These are phyloP conservation scores for Fusarium brevicatenulatum DNA, from an alignment of 2,329 filamentous ascomycete species.

Conservation along the genomic window DNA sequence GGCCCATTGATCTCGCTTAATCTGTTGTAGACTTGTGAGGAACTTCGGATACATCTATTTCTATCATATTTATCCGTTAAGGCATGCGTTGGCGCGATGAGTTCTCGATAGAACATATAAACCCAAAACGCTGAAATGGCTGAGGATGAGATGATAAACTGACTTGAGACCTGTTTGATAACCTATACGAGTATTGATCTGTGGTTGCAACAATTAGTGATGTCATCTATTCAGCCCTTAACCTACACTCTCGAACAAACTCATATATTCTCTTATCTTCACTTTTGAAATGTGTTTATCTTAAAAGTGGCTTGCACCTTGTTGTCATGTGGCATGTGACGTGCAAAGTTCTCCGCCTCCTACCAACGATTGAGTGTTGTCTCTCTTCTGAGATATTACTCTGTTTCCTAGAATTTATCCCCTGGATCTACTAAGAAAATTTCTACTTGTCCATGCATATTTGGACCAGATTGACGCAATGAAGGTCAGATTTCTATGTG, in stretches of 20 bases:
- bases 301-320: background rate
- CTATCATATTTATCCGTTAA: accelerated
- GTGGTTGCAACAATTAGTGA: too few relatives aligned
- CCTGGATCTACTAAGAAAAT: too few relatives aligned
- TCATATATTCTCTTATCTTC: accelerated
- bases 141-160: accelerated
- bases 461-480: background rate
- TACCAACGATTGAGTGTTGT: background rate
- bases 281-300: background rate
- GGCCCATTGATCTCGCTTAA: background rate
- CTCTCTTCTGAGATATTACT: background rate
- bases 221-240: background rate
- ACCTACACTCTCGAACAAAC: background rate
- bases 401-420: background rate
- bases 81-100: accelerated
- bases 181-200: accelerated
- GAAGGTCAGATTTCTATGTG: accelerated
- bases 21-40: background rate
- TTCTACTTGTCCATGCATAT: accelerated
- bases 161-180: too few relatives aligned
- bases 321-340: background rate
- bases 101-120: accelerated
- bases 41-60: accelerated
- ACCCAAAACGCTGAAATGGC: accelerated
- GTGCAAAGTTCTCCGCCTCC: background rate